A percentile compares a stretch with the other conserved stretches of the same genome.
These are phyloP conservation scores for Cordyceps farinosa DNA, from an alignment of 2,329 filamentous ascomycete genomes.

Conservation along the genomic window DNA sequence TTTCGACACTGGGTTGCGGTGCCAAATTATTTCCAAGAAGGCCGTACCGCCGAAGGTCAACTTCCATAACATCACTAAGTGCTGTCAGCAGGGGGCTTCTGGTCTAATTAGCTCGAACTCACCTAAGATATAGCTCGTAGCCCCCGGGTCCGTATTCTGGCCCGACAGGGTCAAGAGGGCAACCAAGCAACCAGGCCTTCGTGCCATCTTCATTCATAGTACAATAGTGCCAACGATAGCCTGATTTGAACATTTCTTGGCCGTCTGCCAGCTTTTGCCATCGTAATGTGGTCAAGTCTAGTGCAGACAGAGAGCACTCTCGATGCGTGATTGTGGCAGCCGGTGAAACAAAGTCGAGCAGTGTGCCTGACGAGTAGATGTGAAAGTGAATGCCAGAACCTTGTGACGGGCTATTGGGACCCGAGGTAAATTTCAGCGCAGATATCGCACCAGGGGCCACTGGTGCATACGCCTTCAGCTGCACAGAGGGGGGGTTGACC, in stretches of 20 bases:
- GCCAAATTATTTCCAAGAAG: slow-evolving; percentile 76
- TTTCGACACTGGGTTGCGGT: slow-evolving; percentile 50
- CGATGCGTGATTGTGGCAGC: slow-evolving; percentile 80
- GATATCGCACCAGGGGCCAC: slow-evolving; percentile 87
- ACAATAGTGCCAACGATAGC: slow-evolving; percentile 98
- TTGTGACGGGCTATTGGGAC: slow-evolving; percentile 80
- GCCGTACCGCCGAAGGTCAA: slow-evolving; percentile 88
- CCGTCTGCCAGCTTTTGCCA: slow-evolving; percentile 97
- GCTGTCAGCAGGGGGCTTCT: slow-evolving; percentile 21
- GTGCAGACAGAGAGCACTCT: slow-evolving; percentile 84
- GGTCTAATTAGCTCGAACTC: slow-evolving; percentile 15
- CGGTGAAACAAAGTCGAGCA: slow-evolving; percentile 92
- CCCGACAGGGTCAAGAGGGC: slow-evolving; percentile 66
- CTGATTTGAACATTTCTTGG: slow-evolving; percentile 83
- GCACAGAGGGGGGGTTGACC: slow-evolving; percentile 63
- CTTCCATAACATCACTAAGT: slow-evolving; percentile 77
- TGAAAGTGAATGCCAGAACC: slow-evolving; percentile 93
- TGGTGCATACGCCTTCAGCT: slow-evolving; percentile 70
- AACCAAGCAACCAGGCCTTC: slow-evolving; percentile 95
- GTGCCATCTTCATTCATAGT: slow-evolving; percentile 93
- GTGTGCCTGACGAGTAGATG: slow-evolving; percentile 84
- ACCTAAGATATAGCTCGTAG: slow-evolving; percentile 82
- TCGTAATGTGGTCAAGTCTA: slow-evolving; percentile 80
- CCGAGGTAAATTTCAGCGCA: slow-evolving; percentile 77
- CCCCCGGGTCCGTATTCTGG: slow-evolving; percentile 65